A percentile compares a stretch with the other conserved stretches of the same genome.
phyloP scores from a whole-genome alignment of 352 stramenopile genomes.

The Pythium diclinum region DNA sequence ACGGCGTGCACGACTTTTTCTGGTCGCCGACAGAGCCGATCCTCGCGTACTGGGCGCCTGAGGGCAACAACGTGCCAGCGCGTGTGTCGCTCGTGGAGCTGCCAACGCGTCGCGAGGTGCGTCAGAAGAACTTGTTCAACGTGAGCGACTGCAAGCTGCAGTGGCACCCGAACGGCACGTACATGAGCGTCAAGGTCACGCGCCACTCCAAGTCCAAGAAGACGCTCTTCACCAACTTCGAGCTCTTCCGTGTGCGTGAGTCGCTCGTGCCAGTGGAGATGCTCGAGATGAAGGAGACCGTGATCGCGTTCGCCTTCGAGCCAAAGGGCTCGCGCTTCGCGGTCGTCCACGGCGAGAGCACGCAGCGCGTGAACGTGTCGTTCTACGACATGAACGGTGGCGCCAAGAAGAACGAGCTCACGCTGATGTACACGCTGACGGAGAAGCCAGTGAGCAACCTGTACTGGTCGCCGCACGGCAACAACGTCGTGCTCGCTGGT shows the following conservation, averaged over 20 bases:
- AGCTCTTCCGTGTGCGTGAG: constrained; percentile 96
- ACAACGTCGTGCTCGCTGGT: constrained; percentile 94
- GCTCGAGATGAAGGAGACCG: constrained; percentile 96
- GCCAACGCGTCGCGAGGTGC: constrained; percentile 91
- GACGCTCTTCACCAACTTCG: constrained; percentile 98
- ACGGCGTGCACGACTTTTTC: constrained; percentile 97
- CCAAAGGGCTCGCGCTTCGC: constrained; percentile 95
- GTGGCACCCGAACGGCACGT: constrained; percentile 96
- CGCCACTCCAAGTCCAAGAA: constrained; percentile 94
- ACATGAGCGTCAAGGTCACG: constrained; percentile 89
- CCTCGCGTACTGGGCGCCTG: constrained; percentile 95
- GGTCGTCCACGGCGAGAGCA: constrained; percentile 94
- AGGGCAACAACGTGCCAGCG: constrained; percentile 93
- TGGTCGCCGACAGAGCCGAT: constrained; percentile 96
- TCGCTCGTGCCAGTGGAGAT: constrained; percentile 96
- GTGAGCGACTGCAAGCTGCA: constrained; percentile 94
- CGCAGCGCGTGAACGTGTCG: constrained; percentile 91
- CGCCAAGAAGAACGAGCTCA: constrained; percentile 87
- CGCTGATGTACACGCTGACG: constrained; percentile 93
- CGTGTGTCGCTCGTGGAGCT: constrained; percentile 97
- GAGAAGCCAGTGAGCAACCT: constrained; percentile 95
- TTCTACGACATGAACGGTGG: constrained; percentile 95
- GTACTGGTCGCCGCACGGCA: constrained; percentile 95
- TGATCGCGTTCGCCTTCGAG: constrained; percentile 97
- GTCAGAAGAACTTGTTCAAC: constrained; percentile 99